Percentiles rank a stretch among this genome's conserved stretches.
Evolutionary conservation across 2,329 filamentous ascomycete genomes (phyloP).

Genomic region (Torrubiellomyces zombiae): DNA sequence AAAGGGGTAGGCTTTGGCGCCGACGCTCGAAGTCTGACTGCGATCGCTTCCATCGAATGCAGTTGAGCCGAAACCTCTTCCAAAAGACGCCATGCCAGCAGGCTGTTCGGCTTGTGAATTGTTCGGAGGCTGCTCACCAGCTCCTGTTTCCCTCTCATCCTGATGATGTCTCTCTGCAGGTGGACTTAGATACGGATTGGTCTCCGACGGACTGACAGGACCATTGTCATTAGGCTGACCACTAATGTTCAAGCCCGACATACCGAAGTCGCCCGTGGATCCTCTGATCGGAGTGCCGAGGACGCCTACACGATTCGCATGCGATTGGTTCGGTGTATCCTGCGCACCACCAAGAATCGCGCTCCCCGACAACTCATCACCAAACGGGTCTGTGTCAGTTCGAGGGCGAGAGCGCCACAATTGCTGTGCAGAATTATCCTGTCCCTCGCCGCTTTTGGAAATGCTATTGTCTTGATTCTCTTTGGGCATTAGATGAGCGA

Average conservation of each 20-base stretch:
- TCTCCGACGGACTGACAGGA: conserved; percentile 79
- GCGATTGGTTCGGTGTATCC: conserved; percentile 31
- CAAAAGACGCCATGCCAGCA: conserved; percentile 35
- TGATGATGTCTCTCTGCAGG: conserved; percentile 57
- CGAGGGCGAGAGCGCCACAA: conserved; percentile 44
- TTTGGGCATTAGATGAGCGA: conserved; percentile 73
- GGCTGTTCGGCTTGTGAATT: conserved; percentile 20
- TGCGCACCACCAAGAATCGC: conserved; percentile 61
- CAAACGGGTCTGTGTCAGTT: conserved; percentile 62
- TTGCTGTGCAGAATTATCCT: conserved; percentile 20
- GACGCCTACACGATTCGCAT: conserved; percentile 18
- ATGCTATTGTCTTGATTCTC: conserved; percentile 51
- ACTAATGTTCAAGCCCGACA: conserved; percentile 41
- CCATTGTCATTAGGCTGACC: conserved; percentile 45
- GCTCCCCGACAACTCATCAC: conserved; percentile 49
- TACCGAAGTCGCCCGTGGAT: conserved; percentile 41
- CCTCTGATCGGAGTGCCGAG: conserved; percentile 40
- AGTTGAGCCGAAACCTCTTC: conserved; percentile 31
- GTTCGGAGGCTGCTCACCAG: conserved; percentile 29
- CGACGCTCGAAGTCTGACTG: conserved; percentile 82
- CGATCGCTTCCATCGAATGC: conserved; percentile 63
- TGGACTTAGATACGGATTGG: conserved; percentile 91
- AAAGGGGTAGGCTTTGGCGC: conserved; percentile 57
- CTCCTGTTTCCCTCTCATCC: conserved; percentile 38
- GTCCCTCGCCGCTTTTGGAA: conserved; percentile 32